These are phyloP conservation scores for Dalbergia oliveri DNA, from an alignment of 306 rosid species.

Conservation along the genomic window DNA sequence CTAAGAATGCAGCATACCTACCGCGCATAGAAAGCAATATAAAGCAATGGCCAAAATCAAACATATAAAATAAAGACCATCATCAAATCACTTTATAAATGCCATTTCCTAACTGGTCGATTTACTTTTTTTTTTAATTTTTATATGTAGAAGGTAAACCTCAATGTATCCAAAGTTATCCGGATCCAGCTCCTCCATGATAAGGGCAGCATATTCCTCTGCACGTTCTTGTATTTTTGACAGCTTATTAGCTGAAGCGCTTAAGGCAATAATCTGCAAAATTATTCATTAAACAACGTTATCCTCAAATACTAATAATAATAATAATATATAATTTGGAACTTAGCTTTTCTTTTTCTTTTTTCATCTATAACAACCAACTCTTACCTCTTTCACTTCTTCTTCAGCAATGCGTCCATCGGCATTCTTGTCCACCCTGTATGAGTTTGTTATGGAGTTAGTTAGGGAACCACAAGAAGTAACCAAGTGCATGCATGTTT, in stretches of 20 bases:
- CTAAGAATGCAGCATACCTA: slow-evolving; percentile 24
- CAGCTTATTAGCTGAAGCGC: slow-evolving; percentile 85
- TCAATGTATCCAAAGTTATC: slow-evolving; percentile 76
- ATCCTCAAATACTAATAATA: not conserved
- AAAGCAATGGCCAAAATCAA: not conserved
- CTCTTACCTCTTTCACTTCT: slow-evolving; percentile 83
- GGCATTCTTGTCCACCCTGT: slow-evolving; percentile 95
- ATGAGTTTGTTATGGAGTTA: not conserved
- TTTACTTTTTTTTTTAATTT: slow-evolving; percentile 20
- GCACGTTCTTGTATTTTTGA: slow-evolving; percentile 80
- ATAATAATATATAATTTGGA: not conserved
- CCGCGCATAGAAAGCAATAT: not conserved
- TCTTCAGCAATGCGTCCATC: slow-evolving; percentile 84
- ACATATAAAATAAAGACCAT: not conserved
- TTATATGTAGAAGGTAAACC: slow-evolving; percentile 49
- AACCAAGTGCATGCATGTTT: slow-evolving; percentile 9
- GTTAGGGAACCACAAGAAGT: not conserved
- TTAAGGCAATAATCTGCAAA: slow-evolving; percentile 74
- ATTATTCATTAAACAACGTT: not conserved
- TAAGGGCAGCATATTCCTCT: slow-evolving; percentile 88
- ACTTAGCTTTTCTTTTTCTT: not conserved
- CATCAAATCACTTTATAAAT: not conserved
- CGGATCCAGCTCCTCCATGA: slow-evolving; percentile 96
- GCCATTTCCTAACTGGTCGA: slow-evolving; percentile 1
- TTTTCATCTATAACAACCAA: not conserved